phyloP scores from a whole-genome alignment of 805 yeast species.

The Tanozyma kutaoensis region DNA sequence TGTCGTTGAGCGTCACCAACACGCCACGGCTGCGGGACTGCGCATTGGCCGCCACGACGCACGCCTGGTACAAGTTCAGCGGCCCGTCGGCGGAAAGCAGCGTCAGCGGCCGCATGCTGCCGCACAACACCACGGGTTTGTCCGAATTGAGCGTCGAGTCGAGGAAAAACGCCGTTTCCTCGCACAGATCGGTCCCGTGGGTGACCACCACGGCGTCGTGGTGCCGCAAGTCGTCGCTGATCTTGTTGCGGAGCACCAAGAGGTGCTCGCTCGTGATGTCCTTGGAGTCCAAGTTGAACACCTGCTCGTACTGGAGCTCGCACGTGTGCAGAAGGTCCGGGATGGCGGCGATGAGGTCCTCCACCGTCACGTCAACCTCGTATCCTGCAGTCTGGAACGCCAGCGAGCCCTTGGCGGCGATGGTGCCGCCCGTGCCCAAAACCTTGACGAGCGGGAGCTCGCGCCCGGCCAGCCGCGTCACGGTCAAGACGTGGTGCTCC shows the following conservation, averaged over 20 bases:
- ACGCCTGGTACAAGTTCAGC: conserved; percentile 60
- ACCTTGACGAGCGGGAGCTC: conserved; percentile 28
- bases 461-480: too few relatives aligned
- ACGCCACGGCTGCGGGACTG: conserved; percentile 45
- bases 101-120: conserved; percentile 65
- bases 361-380: conserved; percentile 31
- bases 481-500: too few relatives aligned
- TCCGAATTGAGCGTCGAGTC: conserved; percentile 25
- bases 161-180: conserved; percentile 54
- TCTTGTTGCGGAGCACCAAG: conserved; percentile 29
- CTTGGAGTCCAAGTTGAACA: conserved; percentile 49
- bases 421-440: conserved; percentile 48
- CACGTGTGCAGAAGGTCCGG: conserved; percentile 45
- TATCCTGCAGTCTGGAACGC: conserved; percentile 42
- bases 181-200: conserved; percentile 62
- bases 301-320: conserved; percentile 47
- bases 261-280: conserved; percentile 36
- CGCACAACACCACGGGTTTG: conserved; percentile 55
- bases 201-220: conserved; percentile 53
- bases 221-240: conserved; percentile 27
- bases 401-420: conserved; percentile 37
- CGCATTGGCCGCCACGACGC: conserved; percentile 42
- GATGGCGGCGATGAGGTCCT: conserved; percentile 25
- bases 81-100: conserved; percentile 63
- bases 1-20: conserved; percentile 52